phyloP scores from a whole-genome alignment of 164 flowering plant species.

The Magnolia sinica region DNA sequence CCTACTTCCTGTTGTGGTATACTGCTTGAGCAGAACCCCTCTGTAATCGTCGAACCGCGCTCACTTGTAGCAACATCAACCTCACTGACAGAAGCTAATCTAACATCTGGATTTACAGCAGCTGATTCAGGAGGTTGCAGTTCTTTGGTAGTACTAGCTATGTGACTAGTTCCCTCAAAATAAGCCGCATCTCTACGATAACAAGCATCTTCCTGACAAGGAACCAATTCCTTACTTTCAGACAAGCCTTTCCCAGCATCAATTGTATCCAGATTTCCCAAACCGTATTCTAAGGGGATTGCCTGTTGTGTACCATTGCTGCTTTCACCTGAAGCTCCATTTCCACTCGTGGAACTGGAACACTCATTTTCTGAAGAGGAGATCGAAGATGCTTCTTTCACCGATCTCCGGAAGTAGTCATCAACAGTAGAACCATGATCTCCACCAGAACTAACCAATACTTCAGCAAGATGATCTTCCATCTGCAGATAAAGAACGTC shows the following conservation, averaged over 20 bases:
- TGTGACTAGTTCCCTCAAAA: constrained; percentile 26
- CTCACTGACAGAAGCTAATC: constrained; percentile 22
- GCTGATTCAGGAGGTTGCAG: constrained; percentile 31
- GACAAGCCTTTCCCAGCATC: constrained; percentile 27
- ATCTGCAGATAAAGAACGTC: constrained; percentile 31
- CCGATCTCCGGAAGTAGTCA: constrained; percentile 16
- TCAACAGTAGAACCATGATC: constrained; percentile 13
- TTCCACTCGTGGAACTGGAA: constrained; percentile 25
- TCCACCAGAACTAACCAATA: constrained; percentile 27
- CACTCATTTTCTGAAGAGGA: constrained; percentile 21
- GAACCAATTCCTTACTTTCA: constrained; percentile 35
- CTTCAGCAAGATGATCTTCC: constrained; percentile 38
- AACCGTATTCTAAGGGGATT: constrained; percentile 19
- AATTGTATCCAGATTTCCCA: constrained; percentile 20
- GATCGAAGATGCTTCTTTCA: constrained; percentile 20
- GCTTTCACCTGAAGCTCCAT: constrained; percentile 28
- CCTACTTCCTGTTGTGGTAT: constrained; percentile 20
- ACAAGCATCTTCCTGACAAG: constrained; percentile 27
- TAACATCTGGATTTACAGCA: constrained; percentile 25
- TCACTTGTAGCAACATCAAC: constrained; percentile 22
- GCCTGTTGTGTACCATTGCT: constrained; percentile 17
- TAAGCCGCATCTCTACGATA: constrained; percentile 19
- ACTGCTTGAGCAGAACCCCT: constrained; percentile 28
- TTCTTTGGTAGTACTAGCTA: constrained; percentile 34
- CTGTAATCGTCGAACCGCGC: constrained; percentile 19